Evolutionary conservation across 1,139 yeast genomes (phyloP).

Genomic region (Yamadazyma trypodendri): DNA sequence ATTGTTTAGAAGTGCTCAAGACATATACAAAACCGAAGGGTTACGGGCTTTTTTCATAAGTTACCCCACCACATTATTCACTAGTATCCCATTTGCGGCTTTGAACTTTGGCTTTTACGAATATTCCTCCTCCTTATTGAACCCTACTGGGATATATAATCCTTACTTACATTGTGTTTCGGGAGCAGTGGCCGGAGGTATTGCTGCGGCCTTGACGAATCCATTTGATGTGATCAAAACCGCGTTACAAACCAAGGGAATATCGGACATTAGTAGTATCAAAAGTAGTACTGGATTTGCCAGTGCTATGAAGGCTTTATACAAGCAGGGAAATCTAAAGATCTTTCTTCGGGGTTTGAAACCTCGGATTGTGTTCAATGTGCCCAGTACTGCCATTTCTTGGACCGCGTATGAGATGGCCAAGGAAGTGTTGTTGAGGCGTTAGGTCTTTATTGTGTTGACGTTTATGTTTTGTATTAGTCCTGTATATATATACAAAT

Average conservation of each 20-base stretch:
- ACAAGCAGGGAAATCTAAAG: conserved; percentile 58
- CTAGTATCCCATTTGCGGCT: conserved; percentile 96
- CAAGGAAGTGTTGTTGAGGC: conserved; percentile 56
- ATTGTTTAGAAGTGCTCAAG: conserved; percentile 37
- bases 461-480: conserved; percentile 4
- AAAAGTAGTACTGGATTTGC: conserved; percentile 64
- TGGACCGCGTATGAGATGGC: conserved; percentile 99
- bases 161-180: conserved; percentile 91
- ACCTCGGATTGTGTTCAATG: conserved; percentile 90
- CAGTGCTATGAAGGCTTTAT: conserved; percentile 72
- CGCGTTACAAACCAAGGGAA: conserved; percentile 74
- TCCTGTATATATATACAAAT: conserved; percentile 9
- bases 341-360: conserved; percentile 85
- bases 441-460: conserved; percentile 5
- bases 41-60: conserved; percentile 82
- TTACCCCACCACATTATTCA: conserved; percentile 90
- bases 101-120: conserved; percentile 93
- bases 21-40: conserved; percentile 75
- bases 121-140: conserved; percentile 69
- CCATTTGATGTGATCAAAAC: conserved; percentile 96
- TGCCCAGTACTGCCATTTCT: conserved; percentile 95
- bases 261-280: conserved; percentile 49
- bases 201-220: conserved; percentile 94
- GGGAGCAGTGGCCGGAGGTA: conserved; percentile 95
- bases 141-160: conserved; percentile 77